Evolutionary conservation across 164 flowering plant genomes (phyloP).

Genomic region (Taxillus chinensis): DNA sequence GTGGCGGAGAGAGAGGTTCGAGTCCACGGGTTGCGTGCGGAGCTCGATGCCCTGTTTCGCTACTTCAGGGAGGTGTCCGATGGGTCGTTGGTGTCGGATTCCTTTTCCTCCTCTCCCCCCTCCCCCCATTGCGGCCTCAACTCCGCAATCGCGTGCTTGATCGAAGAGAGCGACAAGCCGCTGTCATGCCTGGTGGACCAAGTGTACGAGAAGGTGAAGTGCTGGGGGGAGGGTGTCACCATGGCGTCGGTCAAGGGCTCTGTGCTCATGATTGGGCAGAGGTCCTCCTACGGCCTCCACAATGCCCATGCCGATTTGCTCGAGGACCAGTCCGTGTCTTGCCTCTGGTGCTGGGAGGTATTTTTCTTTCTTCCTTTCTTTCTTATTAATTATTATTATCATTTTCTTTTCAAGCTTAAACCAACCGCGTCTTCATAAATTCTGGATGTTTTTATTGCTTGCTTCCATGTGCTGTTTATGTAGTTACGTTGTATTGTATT

Average conservation of each 20-base stretch:
- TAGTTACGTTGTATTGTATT: too few species aligned
- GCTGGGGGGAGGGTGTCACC: conserved; percentile 26
- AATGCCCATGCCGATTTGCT: conserved; percentile 69
- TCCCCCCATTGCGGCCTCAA: conserved; percentile 9
- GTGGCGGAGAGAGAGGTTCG: conserved; percentile 12
- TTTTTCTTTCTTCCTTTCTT: not conserved
- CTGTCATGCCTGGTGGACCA: conserved; percentile 48
- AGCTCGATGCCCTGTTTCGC: conserved; percentile 30
- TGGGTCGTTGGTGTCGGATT: conserved; percentile 1
- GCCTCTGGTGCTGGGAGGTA: conserved; percentile 99
- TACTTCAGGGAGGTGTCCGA: conserved; percentile 29
- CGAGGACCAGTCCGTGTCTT: conserved; percentile 57
- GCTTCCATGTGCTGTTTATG: too few species aligned
- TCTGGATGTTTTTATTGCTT: not conserved
- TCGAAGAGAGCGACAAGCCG: conserved; percentile 71
- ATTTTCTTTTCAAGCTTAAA: not conserved
- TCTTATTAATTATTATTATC: not conserved
- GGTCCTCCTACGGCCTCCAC: conserved; percentile 54
- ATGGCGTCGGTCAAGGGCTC: conserved; percentile 43
- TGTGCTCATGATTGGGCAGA: conserved; percentile 63
- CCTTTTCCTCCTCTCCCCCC: conserved; percentile 2
- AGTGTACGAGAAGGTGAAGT: conserved; percentile 33
- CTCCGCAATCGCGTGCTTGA: conserved; percentile 39
- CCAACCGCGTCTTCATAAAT: not conserved
- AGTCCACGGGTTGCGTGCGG: conserved; percentile 18